Percentiles rank a stretch among this genome's conserved stretches.
These are phyloP conservation scores for Trichoderma arundinaceum DNA, from an alignment of 2,329 filamentous ascomycete species.

Conservation along the genomic window DNA sequence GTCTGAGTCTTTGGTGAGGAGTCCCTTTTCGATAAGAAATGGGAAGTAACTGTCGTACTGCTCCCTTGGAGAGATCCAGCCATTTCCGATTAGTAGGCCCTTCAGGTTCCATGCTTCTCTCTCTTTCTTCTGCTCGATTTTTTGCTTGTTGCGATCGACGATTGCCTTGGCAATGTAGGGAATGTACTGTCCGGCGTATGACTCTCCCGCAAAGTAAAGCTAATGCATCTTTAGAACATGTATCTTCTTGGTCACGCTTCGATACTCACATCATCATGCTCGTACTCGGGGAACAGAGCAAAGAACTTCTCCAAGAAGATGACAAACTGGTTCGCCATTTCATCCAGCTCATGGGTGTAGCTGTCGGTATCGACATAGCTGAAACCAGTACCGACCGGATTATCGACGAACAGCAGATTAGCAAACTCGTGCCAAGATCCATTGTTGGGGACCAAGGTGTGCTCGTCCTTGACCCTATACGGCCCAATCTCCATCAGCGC, in stretches of 20 bases:
- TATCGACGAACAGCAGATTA: constrained; percentile 95
- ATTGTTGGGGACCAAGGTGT: constrained; percentile 76
- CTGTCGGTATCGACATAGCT: constrained; percentile 93
- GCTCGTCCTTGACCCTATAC: constrained; percentile 80
- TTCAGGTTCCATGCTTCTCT: constrained; percentile 71
- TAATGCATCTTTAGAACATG: constrained; percentile 46
- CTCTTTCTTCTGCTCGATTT: constrained; percentile 39
- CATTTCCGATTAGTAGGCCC: constrained; percentile 92
- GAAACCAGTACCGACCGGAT: constrained; percentile 94
- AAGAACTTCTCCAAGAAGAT: constrained; percentile 93
- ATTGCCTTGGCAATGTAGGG: constrained; percentile 95
- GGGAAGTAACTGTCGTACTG: constrained; percentile 89
- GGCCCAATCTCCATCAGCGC: constrained; percentile 96
- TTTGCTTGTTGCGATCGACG: constrained; percentile 79
- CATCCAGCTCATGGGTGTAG: constrained; percentile 81
- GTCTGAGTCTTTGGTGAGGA: constrained; percentile 72
- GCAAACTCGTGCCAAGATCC: constrained; percentile 99
- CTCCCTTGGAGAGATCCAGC: constrained; percentile 90
- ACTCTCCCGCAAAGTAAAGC: constrained; percentile 95
- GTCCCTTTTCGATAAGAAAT: constrained; percentile 76
- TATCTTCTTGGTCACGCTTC: too few species aligned
- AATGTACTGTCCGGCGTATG: constrained; percentile 95
- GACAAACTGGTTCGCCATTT: constrained; percentile 90
- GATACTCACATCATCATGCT: constrained; percentile 81
- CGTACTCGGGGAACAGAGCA: constrained; percentile 86